These are phyloP conservation scores for Sporopachydermia quercuum DNA, from an alignment of 805 yeast species.

Conservation along the genomic window DNA sequence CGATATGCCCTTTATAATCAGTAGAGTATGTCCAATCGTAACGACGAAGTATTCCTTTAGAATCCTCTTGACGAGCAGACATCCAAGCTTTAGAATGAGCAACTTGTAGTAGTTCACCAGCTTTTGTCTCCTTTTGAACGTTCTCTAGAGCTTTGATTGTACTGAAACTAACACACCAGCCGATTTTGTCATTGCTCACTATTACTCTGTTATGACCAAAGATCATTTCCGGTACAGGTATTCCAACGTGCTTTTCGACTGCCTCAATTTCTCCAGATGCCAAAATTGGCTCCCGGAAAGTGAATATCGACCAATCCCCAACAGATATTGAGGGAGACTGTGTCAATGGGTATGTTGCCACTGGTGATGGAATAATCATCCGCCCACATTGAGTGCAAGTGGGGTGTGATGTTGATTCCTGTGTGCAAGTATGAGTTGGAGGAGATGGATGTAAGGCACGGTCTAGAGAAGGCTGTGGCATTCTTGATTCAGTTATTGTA, in stretches of 20 bases:
- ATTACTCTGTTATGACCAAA: slow-evolving; percentile 71
- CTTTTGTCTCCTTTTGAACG: slow-evolving; percentile 38
- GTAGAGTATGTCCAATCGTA: slow-evolving; percentile 97
- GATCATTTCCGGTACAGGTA: slow-evolving; percentile 95
- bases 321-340: slow-evolving; percentile 60
- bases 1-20: slow-evolving; percentile 42
- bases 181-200: slow-evolving; percentile 26
- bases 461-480: slow-evolving; percentile 3
- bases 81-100: slow-evolving; percentile 84
- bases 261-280: slow-evolving; percentile 59
- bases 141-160: slow-evolving; percentile 59
- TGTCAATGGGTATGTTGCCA: slow-evolving; percentile 42
- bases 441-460: slow-evolving; percentile 13
- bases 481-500: too few species aligned
- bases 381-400: slow-evolving; percentile 54
- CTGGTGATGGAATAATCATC: slow-evolving; percentile 68
- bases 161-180: slow-evolving; percentile 46
- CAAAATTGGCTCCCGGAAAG: slow-evolving; percentile 64
- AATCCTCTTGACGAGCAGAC: slow-evolving; percentile 24
- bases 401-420: slow-evolving; percentile 15
- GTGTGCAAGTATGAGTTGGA: slow-evolving; percentile 17
- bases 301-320: slow-evolving; percentile 61
- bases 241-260: slow-evolving; percentile 42
- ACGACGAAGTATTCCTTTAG: slow-evolving; percentile 55
- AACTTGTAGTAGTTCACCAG: slow-evolving; percentile 39